phyloP scores from a whole-genome alignment of 106 monocot genomes.

The Chionographis japonica region DNA sequence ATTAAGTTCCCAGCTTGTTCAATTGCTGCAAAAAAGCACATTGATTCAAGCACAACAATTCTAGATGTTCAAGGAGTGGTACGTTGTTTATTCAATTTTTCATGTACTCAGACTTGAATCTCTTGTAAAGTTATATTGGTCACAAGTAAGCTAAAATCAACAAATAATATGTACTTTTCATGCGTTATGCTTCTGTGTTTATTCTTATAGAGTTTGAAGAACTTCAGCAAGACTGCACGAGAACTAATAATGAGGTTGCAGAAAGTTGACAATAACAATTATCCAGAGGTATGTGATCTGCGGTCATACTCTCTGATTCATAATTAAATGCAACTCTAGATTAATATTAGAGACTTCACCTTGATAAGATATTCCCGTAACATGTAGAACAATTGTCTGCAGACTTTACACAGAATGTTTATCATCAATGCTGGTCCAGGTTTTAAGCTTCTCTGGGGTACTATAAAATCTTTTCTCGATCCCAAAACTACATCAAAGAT shows the following conservation, averaged over 20 bases:
- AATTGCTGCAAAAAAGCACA: slow-evolving; percentile 74
- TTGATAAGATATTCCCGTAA: neutral
- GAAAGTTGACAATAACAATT: slow-evolving; percentile 29
- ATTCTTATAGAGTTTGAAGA: slow-evolving; percentile 22
- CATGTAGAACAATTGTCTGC: slow-evolving; percentile 5
- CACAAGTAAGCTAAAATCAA: too few species aligned
- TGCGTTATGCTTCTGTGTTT: neutral
- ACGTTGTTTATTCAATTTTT: slow-evolving; percentile 8
- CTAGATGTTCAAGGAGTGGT: slow-evolving; percentile 81
- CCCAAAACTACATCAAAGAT: slow-evolving; percentile 68
- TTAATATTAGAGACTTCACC: neutral
- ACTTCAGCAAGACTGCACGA: slow-evolving; percentile 28
- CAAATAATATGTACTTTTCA: too few species aligned
- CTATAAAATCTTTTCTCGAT: slow-evolving; percentile 62
- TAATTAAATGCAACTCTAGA: neutral
- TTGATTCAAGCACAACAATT: slow-evolving; percentile 81
- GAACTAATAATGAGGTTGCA: slow-evolving; percentile 24
- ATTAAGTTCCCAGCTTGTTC: slow-evolving; percentile 79
- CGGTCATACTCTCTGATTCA: neutral
- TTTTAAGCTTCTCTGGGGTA: slow-evolving; percentile 57
- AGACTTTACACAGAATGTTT: slow-evolving; percentile 56
- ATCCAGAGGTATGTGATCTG: slow-evolving; percentile 16
- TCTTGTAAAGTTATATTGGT: neutral
- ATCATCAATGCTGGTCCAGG: slow-evolving; percentile 69
- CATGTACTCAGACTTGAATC: neutral